phyloP scores from a whole-genome alignment of 1,139 yeast genomes.

The Saccharomyces pastorianus region DNA sequence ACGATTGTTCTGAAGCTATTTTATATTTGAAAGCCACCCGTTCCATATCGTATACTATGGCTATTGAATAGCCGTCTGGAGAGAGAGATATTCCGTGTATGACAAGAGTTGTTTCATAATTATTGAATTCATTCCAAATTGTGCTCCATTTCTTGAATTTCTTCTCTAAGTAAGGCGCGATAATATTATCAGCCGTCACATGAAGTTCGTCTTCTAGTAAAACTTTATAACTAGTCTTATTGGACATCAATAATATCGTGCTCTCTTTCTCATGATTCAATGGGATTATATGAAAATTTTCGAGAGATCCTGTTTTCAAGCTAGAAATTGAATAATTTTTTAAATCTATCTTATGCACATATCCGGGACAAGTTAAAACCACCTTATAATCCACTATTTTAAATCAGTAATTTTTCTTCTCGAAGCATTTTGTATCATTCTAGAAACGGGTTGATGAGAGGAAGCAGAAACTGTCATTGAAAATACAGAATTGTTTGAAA shows the following conservation, averaged over 20 bases:
- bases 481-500: slow-evolving; percentile 14
- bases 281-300: slow-evolving; percentile 21
- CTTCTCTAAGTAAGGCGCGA: slow-evolving; percentile 25
- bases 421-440: slow-evolving; percentile 10
- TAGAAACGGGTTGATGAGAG: not conserved
- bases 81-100: slow-evolving; percentile 31
- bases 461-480: not conserved
- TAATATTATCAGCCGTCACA: slow-evolving; percentile 15
- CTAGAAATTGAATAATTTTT: not conserved
- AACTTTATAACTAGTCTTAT: slow-evolving; percentile 15
- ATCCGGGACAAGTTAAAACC: slow-evolving; percentile 16
- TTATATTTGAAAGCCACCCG: slow-evolving; percentile 30
- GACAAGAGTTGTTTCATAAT: slow-evolving; percentile 22
- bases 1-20: slow-evolving; percentile 31
- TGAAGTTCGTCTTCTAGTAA: slow-evolving; percentile 9
- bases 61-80: slow-evolving; percentile 29
- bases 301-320: slow-evolving; percentile 10
- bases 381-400: slow-evolving; percentile 10
- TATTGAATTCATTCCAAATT: slow-evolving; percentile 23
- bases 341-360: slow-evolving; percentile 12
- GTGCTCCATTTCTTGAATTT: slow-evolving; percentile 27
- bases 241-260: slow-evolving; percentile 19
- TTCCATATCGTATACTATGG: slow-evolving; percentile 31
- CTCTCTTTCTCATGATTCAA: slow-evolving; percentile 7
- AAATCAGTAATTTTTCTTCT: slow-evolving; percentile 22